Percentiles rank a stretch among this genome's conserved stretches.
Conservation (phyloP, 2,329 filamentous ascomycete genomes). For the Hymenoscyphus linearis region DNA sequence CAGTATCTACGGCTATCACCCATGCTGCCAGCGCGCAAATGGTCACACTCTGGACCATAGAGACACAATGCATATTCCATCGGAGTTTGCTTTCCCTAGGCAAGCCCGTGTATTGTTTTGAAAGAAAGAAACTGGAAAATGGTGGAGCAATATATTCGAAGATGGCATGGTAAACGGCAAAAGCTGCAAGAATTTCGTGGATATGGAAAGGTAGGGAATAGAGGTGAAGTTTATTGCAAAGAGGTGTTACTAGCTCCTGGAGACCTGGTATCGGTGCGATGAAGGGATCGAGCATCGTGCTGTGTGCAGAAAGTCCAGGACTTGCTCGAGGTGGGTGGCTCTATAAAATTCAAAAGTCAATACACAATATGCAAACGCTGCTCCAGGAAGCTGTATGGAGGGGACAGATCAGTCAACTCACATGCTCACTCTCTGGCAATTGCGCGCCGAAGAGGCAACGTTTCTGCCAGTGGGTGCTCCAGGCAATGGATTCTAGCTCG, state of each 20-base stretch:
- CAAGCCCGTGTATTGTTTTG: slow-evolving; percentile 52
- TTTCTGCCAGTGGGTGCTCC: background rate
- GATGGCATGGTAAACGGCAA: slow-evolving; percentile 61
- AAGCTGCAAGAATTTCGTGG: slow-evolving; percentile 66
- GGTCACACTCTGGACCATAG: slow-evolving; percentile 65
- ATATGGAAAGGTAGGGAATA: slow-evolving; percentile 67
- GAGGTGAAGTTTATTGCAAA: slow-evolving; percentile 55
- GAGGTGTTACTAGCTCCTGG: slow-evolving; percentile 48
- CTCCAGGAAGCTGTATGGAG: background rate
- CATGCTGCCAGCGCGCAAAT: slow-evolving; percentile 69
- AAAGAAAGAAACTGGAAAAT: slow-evolving; percentile 56
- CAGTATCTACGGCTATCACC: slow-evolving; percentile 60
- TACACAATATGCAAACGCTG: background rate
- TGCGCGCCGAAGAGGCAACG: background rate
- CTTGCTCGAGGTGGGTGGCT: background rate
- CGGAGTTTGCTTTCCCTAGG: slow-evolving; percentile 59
- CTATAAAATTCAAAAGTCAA: background rate
- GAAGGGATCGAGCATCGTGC: slow-evolving; percentile 67
- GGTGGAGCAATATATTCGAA: slow-evolving; percentile 61
- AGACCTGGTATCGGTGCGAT: slow-evolving; percentile 47
- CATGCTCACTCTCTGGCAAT: background rate
- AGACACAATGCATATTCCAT: slow-evolving; percentile 82
- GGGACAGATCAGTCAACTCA: background rate
- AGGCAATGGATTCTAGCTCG: background rate
- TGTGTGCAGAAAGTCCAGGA: background rate